A percentile compares a stretch with the other conserved stretches of the same genome.
phyloP scores from a whole-genome alignment of 345 rosid species.

The Erucastrum elatum region DNA sequence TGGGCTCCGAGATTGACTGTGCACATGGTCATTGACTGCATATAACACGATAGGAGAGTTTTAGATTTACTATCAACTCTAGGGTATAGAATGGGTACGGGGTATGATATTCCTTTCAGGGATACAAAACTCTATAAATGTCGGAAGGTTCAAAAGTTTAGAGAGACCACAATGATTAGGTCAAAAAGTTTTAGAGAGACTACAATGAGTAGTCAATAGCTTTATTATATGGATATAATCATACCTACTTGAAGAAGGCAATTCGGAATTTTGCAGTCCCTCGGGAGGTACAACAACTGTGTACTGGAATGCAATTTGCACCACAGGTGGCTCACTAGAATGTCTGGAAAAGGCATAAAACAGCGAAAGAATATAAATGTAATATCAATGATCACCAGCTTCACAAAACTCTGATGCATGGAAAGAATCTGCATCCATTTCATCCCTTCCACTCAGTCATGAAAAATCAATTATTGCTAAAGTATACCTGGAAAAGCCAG shows the following conservation, averaged over 20 bases:
- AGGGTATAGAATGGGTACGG: background rate
- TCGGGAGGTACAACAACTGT: constrained; percentile 84
- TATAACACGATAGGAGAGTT: background rate
- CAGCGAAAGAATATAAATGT: background rate
- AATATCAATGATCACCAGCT: constrained; percentile 3
- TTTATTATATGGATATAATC: constrained; percentile 22
- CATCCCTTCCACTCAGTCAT: background rate
- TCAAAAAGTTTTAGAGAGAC: background rate
- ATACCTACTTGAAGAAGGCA: constrained; percentile 69
- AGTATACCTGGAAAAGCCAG: constrained; percentile 83
- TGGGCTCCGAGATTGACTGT: background rate
- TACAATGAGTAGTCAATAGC: background rate
- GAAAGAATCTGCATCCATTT: background rate
- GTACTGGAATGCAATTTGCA: constrained; percentile 96
- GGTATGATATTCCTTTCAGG: background rate
- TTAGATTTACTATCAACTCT: background rate
- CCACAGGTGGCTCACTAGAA: constrained; percentile 74
- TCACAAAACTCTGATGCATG: background rate
- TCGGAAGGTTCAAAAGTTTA: background rate
- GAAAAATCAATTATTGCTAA: background rate
- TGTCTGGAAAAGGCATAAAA: constrained; percentile 50
- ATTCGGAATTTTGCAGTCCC: constrained; percentile 57
- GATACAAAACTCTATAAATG: background rate
- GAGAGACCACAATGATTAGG: too few relatives aligned
- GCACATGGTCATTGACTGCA: background rate